Evolutionary conservation across 1,284 basidiomycete genomes (phyloP), one percentile per base, ranked within the genome.

Genomic region (Ustilago shanxiensis): DNA sequence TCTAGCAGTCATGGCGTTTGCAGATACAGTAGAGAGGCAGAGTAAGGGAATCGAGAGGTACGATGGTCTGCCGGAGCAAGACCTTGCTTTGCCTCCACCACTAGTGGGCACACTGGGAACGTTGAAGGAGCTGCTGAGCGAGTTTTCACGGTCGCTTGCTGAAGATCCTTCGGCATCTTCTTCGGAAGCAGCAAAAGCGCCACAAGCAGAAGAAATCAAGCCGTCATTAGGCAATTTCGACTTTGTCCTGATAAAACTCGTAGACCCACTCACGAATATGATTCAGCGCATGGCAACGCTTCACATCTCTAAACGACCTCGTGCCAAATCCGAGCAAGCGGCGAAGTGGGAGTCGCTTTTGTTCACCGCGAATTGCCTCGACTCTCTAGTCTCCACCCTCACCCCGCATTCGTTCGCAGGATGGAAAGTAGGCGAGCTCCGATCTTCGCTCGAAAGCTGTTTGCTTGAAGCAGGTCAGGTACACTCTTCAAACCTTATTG

Each of bases 121-220:
- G 31, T 54, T 83, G 20, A 82, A 81, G 56, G 81, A 83, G 71
- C 72, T 83, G 18, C 59, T 80, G 20, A 49, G 58, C 13, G 79
- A 79, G 35, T 79, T 72, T 41, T 73, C 69, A 8, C 45, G 77
- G 3, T 71, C 80, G 39, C 54, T 77, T 8, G 52, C 70, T 20
- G 80, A 80, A 29, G 72, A 60, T 29, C 31, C 24, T 14, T 39
- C 6, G 14, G 13, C 14, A 7, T 22, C 2, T 31, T 29, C 41
- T 14, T 8, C 29, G 7, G 28, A n/a, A 31, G 13, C 33, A 35
- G 11, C 16, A 16, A 33, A 59, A 54, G 39, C 13, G 33, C 39
- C 28, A 7, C 20, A 11, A 6, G 53, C 55, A 28, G 24, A 49
- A 49, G 26, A 49, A 4, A 49, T 49, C 47, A 28, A 24, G 16